These are phyloP conservation scores for Metschnikowia amazonensis DNA, from an alignment of 805 yeast species.

Conservation along the genomic window DNA sequence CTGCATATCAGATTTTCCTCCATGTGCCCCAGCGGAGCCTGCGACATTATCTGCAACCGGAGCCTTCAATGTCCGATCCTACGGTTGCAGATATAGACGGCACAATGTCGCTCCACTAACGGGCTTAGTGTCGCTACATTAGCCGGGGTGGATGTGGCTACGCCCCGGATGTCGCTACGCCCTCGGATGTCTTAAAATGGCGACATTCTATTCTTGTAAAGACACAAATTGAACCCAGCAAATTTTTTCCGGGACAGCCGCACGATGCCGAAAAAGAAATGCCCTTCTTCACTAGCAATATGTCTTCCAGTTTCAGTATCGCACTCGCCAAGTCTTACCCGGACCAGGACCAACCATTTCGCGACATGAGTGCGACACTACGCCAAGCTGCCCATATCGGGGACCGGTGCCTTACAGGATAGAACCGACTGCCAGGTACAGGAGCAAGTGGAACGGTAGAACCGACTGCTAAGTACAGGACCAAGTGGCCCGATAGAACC, in stretches of 20 bases:
- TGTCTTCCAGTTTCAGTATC: slow-evolving; percentile 3
- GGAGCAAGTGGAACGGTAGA: too few relatives aligned
- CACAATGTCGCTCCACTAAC: too few relatives aligned
- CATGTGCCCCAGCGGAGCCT: background rate
- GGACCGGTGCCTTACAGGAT: too few relatives aligned
- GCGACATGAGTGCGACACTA: background rate
- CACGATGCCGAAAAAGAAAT: slow-evolving; percentile 4
- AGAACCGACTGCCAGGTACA: too few relatives aligned
- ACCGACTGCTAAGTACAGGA: too few relatives aligned
- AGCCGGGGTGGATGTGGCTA: too few relatives aligned
- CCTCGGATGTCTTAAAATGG: too few relatives aligned
- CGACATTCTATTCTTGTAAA: too few relatives aligned
- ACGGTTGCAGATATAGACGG: background rate
- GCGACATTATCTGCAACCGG: background rate
- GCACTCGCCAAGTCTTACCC: slow-evolving; percentile 3
- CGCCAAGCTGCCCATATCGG: background rate
- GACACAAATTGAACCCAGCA: too few relatives aligned
- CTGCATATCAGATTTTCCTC: background rate
- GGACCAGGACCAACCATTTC: background rate
- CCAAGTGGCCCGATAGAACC: too few relatives aligned
- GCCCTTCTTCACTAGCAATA: background rate
- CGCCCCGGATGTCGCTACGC: too few relatives aligned
- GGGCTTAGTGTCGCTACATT: too few relatives aligned
- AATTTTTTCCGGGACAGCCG: background rate
- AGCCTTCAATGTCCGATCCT: background rate